Evolutionary conservation across 1,284 basidiomycete genomes (phyloP), one percentile per base, ranked within the genome.

Genomic region (Tilletiaria anomala): DNA sequence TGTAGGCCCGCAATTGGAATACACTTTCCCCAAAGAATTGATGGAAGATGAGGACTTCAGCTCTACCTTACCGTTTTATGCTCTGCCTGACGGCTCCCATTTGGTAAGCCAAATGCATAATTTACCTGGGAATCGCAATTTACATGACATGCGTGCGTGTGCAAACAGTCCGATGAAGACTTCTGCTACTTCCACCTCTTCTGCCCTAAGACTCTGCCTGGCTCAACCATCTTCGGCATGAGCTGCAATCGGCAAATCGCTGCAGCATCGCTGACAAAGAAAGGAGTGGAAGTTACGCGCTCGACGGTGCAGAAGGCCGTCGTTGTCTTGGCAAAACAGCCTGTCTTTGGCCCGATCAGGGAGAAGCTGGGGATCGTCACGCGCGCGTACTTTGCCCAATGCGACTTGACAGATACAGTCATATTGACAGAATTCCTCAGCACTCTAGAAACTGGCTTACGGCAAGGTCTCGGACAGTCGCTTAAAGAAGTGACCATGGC

Each of bases 241-340:
- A 56, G 54, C 6, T 66, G 91, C 70, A 96, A 97, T 59, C 84
- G 91, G 32, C 91, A 99, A 71, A 86, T 99, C 35, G 75, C 82
- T 5, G 73, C 88, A 2, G 75, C 81, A 1, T 75, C 80, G 16
- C 73, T 99, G n/a, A 71, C 87, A 4, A 78, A 80, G 41, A 83
- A 83, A 58, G 78, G 79, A 19, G 73, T 78, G 12, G 87, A 94
- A 58, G 86, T 97, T 6, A 96, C 91, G 5, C 78, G 91, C 15
- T 87, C 83, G 20, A 96, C 82, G 12, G 91, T 99, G 0, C 91
- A 99, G 68, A 99, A 97, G 66, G 91, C 93, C 0, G 83, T 99
- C 3, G 85, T 97, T 0, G 83, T 97, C 2, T 73, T 97, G 24
- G 88, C 86, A 2, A 80, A 47, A 12, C 45, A 61, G 59, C 42